Percentiles rank a stretch among this genome's conserved stretches.
These are phyloP conservation scores for Brassica nigra DNA, from an alignment of 345 rosid species.

Conservation along the genomic window DNA sequence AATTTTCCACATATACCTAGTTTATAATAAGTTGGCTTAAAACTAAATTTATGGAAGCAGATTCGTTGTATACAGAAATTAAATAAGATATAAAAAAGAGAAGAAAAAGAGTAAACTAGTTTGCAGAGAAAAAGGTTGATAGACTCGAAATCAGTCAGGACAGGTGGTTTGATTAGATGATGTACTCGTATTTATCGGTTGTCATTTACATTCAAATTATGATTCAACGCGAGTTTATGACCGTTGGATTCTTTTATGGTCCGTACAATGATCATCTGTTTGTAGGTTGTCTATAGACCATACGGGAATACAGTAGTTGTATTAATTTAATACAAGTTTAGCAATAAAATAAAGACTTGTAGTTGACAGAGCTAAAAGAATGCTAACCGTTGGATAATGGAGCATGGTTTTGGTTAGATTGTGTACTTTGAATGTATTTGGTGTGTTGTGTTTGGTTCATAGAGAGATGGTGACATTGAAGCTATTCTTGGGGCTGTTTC, in stretches of 20 bases:
- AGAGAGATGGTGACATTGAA: background rate
- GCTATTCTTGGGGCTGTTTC: conserved; percentile 11
- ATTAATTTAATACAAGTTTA: conserved; percentile 18
- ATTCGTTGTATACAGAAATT: background rate
- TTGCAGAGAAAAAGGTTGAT: background rate
- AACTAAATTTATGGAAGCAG: background rate
- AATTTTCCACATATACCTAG: background rate
- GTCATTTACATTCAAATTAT: conserved; percentile 20
- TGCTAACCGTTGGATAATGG: conserved; percentile 39
- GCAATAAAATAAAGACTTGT: conserved; percentile 11
- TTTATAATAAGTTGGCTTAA: background rate
- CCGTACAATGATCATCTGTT: conserved; percentile 16
- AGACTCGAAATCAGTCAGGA: background rate
- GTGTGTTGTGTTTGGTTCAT: conserved; percentile 7
- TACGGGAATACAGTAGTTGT: conserved; percentile 7
- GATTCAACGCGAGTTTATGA: conserved; percentile 15
- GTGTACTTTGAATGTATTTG: conserved; percentile 33
- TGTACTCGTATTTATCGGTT: background rate
- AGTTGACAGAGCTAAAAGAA: conserved; percentile 24
- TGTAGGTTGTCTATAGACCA: conserved; percentile 30
- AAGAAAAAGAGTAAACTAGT: background rate
- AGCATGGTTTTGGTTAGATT: background rate
- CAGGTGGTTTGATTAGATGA: conserved; percentile 26
- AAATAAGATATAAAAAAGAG: background rate
- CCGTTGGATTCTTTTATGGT: conserved; percentile 32